Evolutionary conservation across 345 rosid genomes (phyloP), one percentile per base, ranked within the genome.

Genomic region (Populus pruinosa): DNA sequence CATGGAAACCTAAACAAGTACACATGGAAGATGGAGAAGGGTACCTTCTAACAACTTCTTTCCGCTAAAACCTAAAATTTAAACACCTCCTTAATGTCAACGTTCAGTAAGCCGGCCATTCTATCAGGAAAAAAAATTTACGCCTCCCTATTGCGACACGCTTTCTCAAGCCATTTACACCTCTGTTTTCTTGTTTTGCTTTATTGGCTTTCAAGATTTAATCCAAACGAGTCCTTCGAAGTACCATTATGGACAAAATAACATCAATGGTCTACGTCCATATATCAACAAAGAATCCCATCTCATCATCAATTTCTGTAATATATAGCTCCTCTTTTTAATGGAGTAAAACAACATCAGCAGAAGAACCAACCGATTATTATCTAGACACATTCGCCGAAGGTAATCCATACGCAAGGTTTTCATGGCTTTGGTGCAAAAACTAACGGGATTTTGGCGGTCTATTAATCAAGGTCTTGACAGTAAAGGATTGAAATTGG

Each of bases 91-190:
- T 21, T 38, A 63, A 71, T 75, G 93, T 92, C 97, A 90, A 87
- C 88, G 97, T 93, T 92, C 94, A 87, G 85, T 83, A 83, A 85
- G 90, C 85, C 81, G 88, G 91, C 93, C 75, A 44, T 72, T 62
- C 38, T 5, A 25, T 65, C 72, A 59, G 63, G 3, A 65, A 17
- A 1, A 5, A 66, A 8, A 2, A n/a, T 36, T 23, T n/a, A 29
- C 68, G 36, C 44, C 69, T 2, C 18, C 38, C 4, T 33, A 2
- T 2, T 17, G 41, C 18, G 13, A 66, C 3, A 16, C 9, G 11
- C 20, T 66, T 11, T 17, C 69, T 66, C 39, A 35, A 53, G 59
- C 59, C 21, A 50, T 18, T 21, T 2, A 2, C 56, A 50, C 56
- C 17, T 53, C 59, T 53, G 59, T 53, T 53, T 14, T 36, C 13